Evolutionary conservation across 352 stramenopile genomes (phyloP).

Genomic region (Phytophthora europaea): DNA sequence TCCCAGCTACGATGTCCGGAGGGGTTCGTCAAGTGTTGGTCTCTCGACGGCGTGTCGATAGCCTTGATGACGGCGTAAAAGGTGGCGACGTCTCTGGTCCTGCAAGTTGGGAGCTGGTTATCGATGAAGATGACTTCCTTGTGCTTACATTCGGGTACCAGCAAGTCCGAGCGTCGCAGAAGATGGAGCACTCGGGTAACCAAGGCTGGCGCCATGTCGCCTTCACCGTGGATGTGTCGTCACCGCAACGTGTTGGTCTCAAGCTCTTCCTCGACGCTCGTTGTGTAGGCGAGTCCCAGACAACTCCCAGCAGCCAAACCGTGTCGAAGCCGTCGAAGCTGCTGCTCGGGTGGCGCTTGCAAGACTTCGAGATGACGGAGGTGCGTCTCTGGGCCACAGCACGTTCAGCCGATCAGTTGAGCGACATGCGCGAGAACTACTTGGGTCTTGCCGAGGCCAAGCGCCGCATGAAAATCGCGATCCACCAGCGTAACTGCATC

Average conservation of each 20-base stretch:
- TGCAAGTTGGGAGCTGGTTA: slow-evolving; percentile 56
- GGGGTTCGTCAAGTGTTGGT: slow-evolving; percentile 29
- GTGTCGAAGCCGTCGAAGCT: slow-evolving; percentile 55
- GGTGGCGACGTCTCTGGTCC: slow-evolving; percentile 28
- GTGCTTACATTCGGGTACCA: slow-evolving; percentile 59
- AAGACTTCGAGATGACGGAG: slow-evolving; percentile 78
- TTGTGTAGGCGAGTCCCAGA: slow-evolving; percentile 63
- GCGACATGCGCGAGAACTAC: slow-evolving; percentile 91
- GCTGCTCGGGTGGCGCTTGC: slow-evolving; percentile 56
- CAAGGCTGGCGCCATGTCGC: slow-evolving; percentile 75
- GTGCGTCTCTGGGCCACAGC: slow-evolving; percentile 82
- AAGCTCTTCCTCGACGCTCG: slow-evolving; percentile 72
- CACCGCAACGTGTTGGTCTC: slow-evolving; percentile 53
- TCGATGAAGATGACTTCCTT: slow-evolving; percentile 56
- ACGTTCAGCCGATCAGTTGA: slow-evolving; percentile 76
- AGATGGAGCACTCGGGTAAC: slow-evolving; percentile 37
- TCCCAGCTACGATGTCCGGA: slow-evolving; percentile 13
- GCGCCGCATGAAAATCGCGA: slow-evolving; percentile 86
- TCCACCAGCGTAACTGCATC: slow-evolving; percentile 85
- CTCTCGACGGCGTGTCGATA: slow-evolving; percentile 30
- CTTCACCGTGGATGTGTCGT: slow-evolving; percentile 73
- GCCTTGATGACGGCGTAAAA: slow-evolving; percentile 32
- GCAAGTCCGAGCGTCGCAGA: slow-evolving; percentile 54
- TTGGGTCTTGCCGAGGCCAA: slow-evolving; percentile 85
- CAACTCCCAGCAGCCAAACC: slow-evolving; percentile 49